Evolutionary conservation across 2,329 filamentous ascomycete genomes (phyloP).

Genomic region (Stachybotrys chlorohalonatus): DNA sequence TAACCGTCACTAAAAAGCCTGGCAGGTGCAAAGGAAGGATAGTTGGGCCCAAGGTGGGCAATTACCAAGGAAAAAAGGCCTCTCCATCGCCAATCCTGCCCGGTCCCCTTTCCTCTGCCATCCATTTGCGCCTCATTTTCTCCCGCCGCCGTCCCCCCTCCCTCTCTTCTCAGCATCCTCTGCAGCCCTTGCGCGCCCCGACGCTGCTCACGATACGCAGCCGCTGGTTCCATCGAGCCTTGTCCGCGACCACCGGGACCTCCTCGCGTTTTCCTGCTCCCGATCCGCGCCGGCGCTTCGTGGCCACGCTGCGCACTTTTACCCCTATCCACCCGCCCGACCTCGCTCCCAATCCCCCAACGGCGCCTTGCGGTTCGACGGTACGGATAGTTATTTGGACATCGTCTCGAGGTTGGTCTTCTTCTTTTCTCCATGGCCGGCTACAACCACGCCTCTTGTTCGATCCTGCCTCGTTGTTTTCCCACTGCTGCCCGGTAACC

Average conservation of each 20-base stretch:
- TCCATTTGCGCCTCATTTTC: not conserved
- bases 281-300: not conserved
- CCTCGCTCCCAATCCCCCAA: not conserved
- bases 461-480: not conserved
- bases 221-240: not conserved
- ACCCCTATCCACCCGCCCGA: not conserved
- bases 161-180: not conserved
- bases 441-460: not conserved
- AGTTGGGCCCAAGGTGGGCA: not conserved
- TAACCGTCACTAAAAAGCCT: not conserved
- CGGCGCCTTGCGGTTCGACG: not conserved
- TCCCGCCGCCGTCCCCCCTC: too few species aligned
- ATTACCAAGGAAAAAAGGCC: not conserved
- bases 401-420: not conserved
- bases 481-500: not conserved
- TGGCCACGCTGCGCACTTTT: not conserved
- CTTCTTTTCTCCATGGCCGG: not conserved
- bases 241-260: not conserved
- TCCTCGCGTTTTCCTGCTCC: not conserved
- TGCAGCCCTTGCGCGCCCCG: not conserved
- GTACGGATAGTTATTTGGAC: not conserved
- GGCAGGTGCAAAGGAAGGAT: not conserved
- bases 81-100: not conserved
- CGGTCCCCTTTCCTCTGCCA: not conserved
- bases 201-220: not conserved